Evolutionary conservation across 768 basidiomycete genomes (phyloP).

Genomic region (Leccinellum luteum): DNA sequence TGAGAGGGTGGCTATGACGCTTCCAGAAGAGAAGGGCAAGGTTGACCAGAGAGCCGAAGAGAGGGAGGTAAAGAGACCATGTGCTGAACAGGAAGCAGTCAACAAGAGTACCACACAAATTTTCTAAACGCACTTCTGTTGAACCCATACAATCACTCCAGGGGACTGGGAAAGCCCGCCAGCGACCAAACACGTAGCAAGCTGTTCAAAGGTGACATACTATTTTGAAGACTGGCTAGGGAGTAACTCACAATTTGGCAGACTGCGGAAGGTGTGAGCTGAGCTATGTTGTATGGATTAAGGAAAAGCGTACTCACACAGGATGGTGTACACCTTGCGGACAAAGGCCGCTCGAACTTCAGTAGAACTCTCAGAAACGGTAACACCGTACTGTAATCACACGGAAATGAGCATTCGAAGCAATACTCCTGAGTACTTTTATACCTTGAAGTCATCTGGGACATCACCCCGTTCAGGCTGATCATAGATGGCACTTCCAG

Average conservation of each 20-base stretch:
- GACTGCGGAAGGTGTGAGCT: slow-evolving; percentile 41
- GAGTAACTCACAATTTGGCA: slow-evolving; percentile 62
- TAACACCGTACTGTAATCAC: slow-evolving; percentile 66
- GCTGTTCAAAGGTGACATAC: slow-evolving; percentile 30
- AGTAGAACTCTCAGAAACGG: slow-evolving; percentile 70
- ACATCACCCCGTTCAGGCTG: slow-evolving; percentile 73
- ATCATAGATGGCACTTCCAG: slow-evolving; percentile 59
- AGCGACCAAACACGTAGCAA: slow-evolving; percentile 78
- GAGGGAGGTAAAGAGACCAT: slow-evolving; percentile 79
- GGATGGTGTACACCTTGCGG: slow-evolving; percentile 87
- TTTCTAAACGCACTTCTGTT: slow-evolving; percentile 51
- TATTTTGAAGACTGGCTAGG: not conserved
- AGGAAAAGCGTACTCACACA: slow-evolving; percentile 55
- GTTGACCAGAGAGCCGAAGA: slow-evolving; percentile 76
- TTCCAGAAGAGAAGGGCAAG: slow-evolving; percentile 88
- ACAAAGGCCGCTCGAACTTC: slow-evolving; percentile 86
- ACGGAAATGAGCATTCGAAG: slow-evolving; percentile 3
- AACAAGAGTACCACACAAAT: slow-evolving; percentile 1
- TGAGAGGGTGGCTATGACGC: slow-evolving; percentile 85
- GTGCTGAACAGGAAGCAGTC: slow-evolving; percentile 37
- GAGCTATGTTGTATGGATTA: not conserved
- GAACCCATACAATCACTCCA: slow-evolving; percentile 65
- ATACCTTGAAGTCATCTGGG: slow-evolving; percentile 93
- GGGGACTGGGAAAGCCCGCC: slow-evolving; percentile 65
- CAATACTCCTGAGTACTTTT: slow-evolving; percentile 8